phyloP scores from a whole-genome alignment of 2,329 filamentous ascomycete species.

The Paecilomyces dactylethromorphus region DNA sequence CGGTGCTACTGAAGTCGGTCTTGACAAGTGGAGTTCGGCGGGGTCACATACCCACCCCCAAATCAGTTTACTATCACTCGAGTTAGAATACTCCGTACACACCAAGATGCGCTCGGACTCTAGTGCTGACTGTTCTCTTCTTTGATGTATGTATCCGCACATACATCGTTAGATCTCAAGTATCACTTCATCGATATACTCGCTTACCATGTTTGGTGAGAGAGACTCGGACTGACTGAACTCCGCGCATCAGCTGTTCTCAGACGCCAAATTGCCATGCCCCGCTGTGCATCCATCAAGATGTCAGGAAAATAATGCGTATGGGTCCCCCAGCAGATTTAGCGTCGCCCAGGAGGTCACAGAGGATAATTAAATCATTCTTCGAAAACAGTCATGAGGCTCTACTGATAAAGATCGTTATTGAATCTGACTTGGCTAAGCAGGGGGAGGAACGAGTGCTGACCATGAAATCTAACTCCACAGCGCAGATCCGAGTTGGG shows the following conservation, averaged over 20 bases:
- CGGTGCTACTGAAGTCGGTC: neutral
- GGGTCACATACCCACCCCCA: neutral
- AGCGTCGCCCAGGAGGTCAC: neutral
- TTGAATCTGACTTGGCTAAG: neutral
- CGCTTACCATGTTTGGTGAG: too few relatives aligned
- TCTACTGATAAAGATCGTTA: neutral
- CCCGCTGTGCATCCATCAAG: too few relatives aligned
- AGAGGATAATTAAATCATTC: neutral
- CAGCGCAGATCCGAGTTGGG: neutral
- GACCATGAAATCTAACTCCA: neutral
- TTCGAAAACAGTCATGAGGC: neutral
- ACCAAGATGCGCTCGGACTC: neutral
- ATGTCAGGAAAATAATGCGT: neutral
- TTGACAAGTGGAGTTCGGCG: neutral
- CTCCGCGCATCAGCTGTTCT: too few relatives aligned
- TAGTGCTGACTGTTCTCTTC: neutral
- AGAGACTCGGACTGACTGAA: too few relatives aligned
- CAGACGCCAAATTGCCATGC: too few relatives aligned
- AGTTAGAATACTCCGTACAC: neutral
- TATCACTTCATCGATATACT: neutral
- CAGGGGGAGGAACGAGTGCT: neutral
- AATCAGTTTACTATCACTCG: neutral
- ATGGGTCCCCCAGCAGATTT: neutral
- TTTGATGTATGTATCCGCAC: neutral
- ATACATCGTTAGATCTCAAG: neutral